Evolutionary conservation across 306 rosid species (phyloP), one percentile per base, ranked within the genome.

Genomic region (Corylus americana): DNA sequence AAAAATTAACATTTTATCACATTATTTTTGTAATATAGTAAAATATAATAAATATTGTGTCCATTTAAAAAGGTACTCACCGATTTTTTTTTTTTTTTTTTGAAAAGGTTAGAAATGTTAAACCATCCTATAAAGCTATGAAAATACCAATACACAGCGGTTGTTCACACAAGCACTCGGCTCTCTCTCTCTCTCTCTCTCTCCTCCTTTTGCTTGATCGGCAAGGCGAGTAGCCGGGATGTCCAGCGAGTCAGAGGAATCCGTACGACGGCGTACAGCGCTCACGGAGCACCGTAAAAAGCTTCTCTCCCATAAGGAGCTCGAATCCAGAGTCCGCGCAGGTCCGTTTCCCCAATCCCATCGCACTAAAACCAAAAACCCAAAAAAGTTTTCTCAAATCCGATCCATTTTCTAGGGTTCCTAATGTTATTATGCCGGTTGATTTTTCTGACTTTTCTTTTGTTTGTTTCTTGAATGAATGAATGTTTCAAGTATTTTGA

Each of bases 251-350:
- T n/a, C 55, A 58, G 78, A 58, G 70, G 78, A 74, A n/a, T 27
- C 55, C 18, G 78, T 58, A 44, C 55, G 78, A 42, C 54, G 55
- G 20, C 78, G 78, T 22, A 61, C 39, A 2, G 78, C 70, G 55
- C 55, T 57, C 1, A 12, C 70, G 8, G 78, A 74, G 8, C 49
- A 74, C 55, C 78, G 78, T 14, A 74, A 49, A 22, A 58, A 74
- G 42, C 77, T 74, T 55, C 78, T 74, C 70, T 66, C 63, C 55
- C 78, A 59, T 20, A 74, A 59, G 78, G 78, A 74, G 54, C 78
- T 74, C 42, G 70, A 74, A 9, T 74, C 70, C 54, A 74, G 70
- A 74, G 78, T 74, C 70, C 70, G 70, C 9, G 44, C 69, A n/a
- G 78, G 78, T 74, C 45, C 14, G 39, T 29, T 45, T 29, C 16